A percentile compares a stretch with the other conserved stretches of the same genome.
Evolutionary conservation across 2,329 filamentous ascomycete species (phyloP).

Genomic region (Diaporthe destruens): DNA sequence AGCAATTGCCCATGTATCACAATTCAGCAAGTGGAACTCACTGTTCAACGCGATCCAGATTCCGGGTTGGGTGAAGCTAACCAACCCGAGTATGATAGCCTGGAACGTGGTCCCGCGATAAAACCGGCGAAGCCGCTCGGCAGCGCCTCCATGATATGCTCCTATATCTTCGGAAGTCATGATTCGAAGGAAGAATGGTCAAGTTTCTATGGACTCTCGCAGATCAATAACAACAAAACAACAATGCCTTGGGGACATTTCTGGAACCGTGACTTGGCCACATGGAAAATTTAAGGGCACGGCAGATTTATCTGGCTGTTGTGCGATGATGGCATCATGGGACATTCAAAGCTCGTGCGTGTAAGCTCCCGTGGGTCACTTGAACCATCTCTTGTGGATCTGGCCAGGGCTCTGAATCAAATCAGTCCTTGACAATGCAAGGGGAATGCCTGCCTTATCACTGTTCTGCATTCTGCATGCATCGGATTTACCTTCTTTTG

Average conservation of each 20-base stretch:
- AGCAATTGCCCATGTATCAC: not conserved
- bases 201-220: not conserved
- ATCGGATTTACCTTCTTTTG: not conserved
- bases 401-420: slow-evolving; percentile 8
- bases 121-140: slow-evolving; percentile 6
- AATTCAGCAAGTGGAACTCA: not conserved
- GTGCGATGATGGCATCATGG: slow-evolving; percentile 2
- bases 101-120: slow-evolving; percentile 24
- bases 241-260: not conserved
- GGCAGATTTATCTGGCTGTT: slow-evolving; percentile 1
- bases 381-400: slow-evolving; percentile 3
- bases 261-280: not conserved
- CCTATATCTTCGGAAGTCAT: slow-evolving; percentile 17
- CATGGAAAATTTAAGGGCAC: not conserved
- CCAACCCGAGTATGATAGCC: slow-evolving; percentile 18
- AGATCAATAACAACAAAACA: no score
- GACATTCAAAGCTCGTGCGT: slow-evolving; percentile 23
- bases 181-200: not conserved
- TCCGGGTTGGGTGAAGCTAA: slow-evolving; percentile 25
- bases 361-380: slow-evolving; percentile 18
- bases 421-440: not conserved
- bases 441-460: slow-evolving; percentile 19
- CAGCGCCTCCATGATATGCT: not conserved
- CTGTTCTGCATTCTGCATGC: not conserved
- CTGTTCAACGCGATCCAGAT: slow-evolving; percentile 30